Conservation (phyloP, 2,329 filamentous ascomycete genomes). For the Xylariaceae sp. region DNA sequence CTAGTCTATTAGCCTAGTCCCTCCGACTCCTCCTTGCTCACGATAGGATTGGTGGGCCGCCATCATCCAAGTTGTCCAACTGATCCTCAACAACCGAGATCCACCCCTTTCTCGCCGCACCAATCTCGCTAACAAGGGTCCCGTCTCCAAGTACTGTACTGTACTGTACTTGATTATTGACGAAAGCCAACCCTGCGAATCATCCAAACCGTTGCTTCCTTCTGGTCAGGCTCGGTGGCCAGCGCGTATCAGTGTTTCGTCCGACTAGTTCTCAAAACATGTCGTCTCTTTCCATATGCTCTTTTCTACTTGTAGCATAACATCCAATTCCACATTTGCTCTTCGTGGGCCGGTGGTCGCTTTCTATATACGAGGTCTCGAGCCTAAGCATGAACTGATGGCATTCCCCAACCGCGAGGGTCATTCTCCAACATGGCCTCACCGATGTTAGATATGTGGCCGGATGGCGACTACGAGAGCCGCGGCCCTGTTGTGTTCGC, state of each 20-base stretch:
- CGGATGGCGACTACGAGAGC: conserved; percentile 42
- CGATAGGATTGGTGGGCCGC: conserved; percentile 18
- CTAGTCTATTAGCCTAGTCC: conserved; percentile 4
- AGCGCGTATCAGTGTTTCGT: not conserved
- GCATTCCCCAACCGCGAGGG: conserved; percentile 31
- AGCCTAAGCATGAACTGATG: conserved; percentile 36
- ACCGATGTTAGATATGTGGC: conserved; percentile 27
- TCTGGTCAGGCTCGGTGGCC: conserved; percentile 1
- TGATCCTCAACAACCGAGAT: conserved; percentile 12
- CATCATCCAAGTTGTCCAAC: conserved; percentile 17
- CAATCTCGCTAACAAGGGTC: conserved; percentile 19
- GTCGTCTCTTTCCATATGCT: conserved; percentile 14
- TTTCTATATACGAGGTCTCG: conserved; percentile 8
- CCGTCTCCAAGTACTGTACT: conserved; percentile 10
- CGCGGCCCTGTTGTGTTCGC: conserved; percentile 69
- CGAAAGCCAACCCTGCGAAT: not conserved
- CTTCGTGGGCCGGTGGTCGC: conserved; percentile 10
- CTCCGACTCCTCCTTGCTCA: not conserved
- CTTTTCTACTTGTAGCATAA: conserved; percentile 16
- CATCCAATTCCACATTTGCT: conserved; percentile 6
- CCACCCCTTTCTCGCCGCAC: conserved; percentile 18
- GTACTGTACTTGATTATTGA: too few species aligned
- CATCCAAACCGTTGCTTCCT: not conserved
- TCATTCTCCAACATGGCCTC: conserved; percentile 35
- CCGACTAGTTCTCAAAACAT: conserved; percentile 21